Evolutionary conservation across 2,329 filamentous ascomycete species (phyloP).

Genomic region (Fusarium marasasianum): DNA sequence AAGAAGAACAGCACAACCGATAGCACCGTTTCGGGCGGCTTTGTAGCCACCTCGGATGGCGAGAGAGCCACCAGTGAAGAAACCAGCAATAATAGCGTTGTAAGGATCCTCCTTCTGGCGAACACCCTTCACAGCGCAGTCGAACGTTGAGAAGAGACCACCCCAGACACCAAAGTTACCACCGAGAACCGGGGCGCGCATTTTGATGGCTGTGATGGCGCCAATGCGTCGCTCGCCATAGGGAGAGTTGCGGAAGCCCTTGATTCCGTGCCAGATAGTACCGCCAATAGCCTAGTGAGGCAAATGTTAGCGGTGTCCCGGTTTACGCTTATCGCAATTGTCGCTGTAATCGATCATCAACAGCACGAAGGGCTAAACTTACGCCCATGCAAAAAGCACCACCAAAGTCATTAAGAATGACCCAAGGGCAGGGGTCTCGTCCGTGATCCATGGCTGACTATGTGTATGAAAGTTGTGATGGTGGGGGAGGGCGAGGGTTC

Average conservation of each 20-base stretch:
- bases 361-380: constrained; percentile 51
- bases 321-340: neutral
- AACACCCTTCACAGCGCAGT: constrained; percentile 94
- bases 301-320: constrained; percentile 25
- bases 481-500: constrained; percentile 1
- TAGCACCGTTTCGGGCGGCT: constrained; percentile 93
- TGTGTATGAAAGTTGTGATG: constrained; percentile 5
- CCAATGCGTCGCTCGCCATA: constrained; percentile 96
- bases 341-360: constrained; percentile 1
- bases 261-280: constrained; percentile 95
- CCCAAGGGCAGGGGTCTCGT: constrained; percentile 95
- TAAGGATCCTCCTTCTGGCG: constrained; percentile 98
- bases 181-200: constrained; percentile 92
- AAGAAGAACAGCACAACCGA: constrained; percentile 92
- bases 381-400: constrained; percentile 97
- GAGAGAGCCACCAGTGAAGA: constrained; percentile 93
- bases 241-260: constrained; percentile 89
- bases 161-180: constrained; percentile 99
- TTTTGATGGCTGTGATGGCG: constrained; percentile 96
- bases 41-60: constrained; percentile 92
- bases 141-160: constrained; percentile 93
- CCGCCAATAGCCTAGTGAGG: constrained; percentile 72
- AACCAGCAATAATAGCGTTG: constrained; percentile 97
- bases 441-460: constrained; percentile 82
- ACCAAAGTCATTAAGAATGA: constrained; percentile 96